Base-by-base conservation (phyloP, 2,329 filamentous ascomycete genomes). In the Leptographium wingfieldii region DNA sequence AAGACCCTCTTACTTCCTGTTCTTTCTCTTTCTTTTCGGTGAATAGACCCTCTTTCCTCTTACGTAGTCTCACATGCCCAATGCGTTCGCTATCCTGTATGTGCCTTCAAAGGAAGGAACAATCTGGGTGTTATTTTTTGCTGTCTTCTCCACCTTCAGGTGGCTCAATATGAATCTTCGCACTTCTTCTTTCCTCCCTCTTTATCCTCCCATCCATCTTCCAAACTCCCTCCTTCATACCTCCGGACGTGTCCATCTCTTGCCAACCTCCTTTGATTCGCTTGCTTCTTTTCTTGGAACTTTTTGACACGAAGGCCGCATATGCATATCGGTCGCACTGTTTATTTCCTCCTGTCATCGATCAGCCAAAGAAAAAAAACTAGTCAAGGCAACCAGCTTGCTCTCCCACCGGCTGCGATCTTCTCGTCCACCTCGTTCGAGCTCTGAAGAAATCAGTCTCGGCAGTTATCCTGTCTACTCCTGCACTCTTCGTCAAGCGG, bases 231-330 rank as follows among this genome's bases (percentile, higher is more conserved):
- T 46, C 53, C 52, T 5, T 16, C 12, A 16, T 3, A n/a, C 22
- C 43, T 10, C 14, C 35, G 43, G 29, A 14, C 31, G 9, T 59
- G 38, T 54, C 33, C n/a, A 27, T 22, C 27, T 48, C 35, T 54
- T 53, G 35, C 10, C 33, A 22, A 14, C 54, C 22, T 46, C 57
- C 25, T 56, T 46, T 35, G 55, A 51, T 55, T 22, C 22, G 14
- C 22, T 33, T 48, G 59, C 58, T 63, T 53, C 59, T 57, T 65
- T 63, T 65, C 59, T 63, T 65, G 62, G 63, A 63, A 65, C 62
- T 63, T 65, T 64, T 65, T 61, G 63, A 63, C 59, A 60, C 61
- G 46, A 55, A 53, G 38, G 56, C 10, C 59, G 60, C 60, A 55
- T 60, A 63, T 63, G 60, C 54, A 57, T 65, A 63, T 25, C 54